Percentiles rank a stretch among this genome's conserved stretches.
These are phyloP conservation scores for Aphanoascus verrucosus DNA, from an alignment of 2,329 filamentous ascomycete species.

Conservation along the genomic window DNA sequence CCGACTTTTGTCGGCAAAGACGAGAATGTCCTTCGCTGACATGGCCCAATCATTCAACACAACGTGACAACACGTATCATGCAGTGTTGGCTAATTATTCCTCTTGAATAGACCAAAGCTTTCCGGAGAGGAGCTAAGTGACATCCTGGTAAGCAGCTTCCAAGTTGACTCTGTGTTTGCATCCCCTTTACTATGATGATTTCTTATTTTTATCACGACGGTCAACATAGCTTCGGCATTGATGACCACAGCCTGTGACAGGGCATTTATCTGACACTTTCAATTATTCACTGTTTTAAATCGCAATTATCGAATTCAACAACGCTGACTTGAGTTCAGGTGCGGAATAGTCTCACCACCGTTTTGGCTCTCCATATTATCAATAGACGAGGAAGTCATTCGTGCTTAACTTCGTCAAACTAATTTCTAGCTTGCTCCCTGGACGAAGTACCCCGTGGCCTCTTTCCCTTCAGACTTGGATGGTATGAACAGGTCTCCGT, in stretches of 20 bases:
- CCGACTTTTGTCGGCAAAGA: slow-evolving; percentile 39
- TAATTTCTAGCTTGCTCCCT: too few relatives aligned
- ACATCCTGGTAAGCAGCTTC: background rate
- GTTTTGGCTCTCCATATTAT: too few relatives aligned
- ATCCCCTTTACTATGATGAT: slow-evolving; percentile 52
- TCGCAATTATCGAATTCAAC: background rate
- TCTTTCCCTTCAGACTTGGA: too few relatives aligned
- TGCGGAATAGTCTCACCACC: too few relatives aligned
- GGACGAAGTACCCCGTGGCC: too few relatives aligned
- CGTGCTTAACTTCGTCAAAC: too few relatives aligned
- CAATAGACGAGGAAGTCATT: too few relatives aligned
- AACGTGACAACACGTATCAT: background rate
- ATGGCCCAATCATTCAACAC: background rate
- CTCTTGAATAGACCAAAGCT: background rate
- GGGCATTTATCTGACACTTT: slow-evolving; percentile 42
- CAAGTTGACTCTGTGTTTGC: slow-evolving; percentile 8
- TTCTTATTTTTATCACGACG: slow-evolving; percentile 63
- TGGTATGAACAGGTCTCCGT: too few relatives aligned
- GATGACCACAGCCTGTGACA: slow-evolving; percentile 73
- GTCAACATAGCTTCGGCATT: slow-evolving; percentile 72
- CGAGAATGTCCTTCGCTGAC: slow-evolving; percentile 45
- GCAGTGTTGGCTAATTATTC: background rate
- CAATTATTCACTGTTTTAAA: background rate
- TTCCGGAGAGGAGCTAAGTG: background rate
- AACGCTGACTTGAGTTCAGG: background rate